Conservation (phyloP, 2,329 filamentous ascomycete genomes). For the Epicoccum nigrum region DNA sequence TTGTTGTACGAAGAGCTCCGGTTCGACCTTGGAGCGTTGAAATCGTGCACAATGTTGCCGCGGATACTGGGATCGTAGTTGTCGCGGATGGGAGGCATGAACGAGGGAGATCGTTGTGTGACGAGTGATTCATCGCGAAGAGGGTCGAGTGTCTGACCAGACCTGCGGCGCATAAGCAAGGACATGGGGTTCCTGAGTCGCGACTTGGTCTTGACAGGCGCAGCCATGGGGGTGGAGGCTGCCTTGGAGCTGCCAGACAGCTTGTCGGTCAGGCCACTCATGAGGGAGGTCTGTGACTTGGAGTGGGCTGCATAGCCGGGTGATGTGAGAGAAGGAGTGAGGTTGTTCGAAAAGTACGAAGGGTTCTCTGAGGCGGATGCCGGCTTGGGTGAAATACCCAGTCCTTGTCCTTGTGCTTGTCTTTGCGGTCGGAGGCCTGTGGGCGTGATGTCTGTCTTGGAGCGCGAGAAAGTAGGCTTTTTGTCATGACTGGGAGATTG, state of each 20-base stretch:
- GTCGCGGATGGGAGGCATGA: constrained; percentile 59
- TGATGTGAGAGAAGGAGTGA: constrained; percentile 32
- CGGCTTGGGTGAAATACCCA: constrained; percentile 33
- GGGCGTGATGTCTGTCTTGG: constrained; percentile 30
- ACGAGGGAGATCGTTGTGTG: constrained; percentile 53
- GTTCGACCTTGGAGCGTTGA: constrained; percentile 64
- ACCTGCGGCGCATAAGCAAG: constrained; percentile 62
- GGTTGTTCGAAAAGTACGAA: constrained; percentile 27
- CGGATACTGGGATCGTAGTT: constrained; percentile 69
- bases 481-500: constrained; percentile 30
- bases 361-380: constrained; percentile 22
- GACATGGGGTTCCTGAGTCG: constrained; percentile 67
- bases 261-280: constrained; percentile 42
- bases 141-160: constrained; percentile 56
- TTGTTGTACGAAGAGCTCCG: constrained; percentile 48
- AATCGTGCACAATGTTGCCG: constrained; percentile 69
- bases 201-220: constrained; percentile 52
- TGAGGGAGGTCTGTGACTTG: constrained; percentile 43
- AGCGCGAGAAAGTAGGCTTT: constrained; percentile 27
- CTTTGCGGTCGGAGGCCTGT: constrained; percentile 40
- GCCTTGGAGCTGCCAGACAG: constrained; percentile 31
- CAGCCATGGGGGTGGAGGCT: constrained; percentile 24
- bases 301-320: constrained; percentile 37
- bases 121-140: constrained; percentile 59
- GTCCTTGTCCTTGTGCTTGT: too few species aligned